phyloP scores from a whole-genome alignment of 2,329 filamentous ascomycete genomes.

The Dissoconium aciculare region DNA sequence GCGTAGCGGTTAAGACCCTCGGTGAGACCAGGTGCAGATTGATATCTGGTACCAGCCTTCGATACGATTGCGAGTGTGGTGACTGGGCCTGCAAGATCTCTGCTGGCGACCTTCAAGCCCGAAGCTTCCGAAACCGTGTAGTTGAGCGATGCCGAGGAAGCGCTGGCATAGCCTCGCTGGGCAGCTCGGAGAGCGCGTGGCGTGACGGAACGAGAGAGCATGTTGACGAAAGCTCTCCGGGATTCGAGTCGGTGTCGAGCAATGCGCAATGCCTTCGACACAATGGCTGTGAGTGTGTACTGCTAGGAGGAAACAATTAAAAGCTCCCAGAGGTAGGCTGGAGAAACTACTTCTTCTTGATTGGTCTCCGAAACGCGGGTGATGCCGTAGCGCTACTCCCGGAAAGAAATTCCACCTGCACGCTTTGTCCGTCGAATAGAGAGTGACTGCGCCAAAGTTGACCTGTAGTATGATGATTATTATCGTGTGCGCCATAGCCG shows the following conservation, averaged over 20 bases:
- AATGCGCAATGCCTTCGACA: no score
- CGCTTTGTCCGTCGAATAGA: no score
- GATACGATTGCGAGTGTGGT: slow-evolving; percentile 83
- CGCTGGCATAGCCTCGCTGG: slow-evolving; percentile 50
- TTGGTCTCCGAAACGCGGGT: no score
- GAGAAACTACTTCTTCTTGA: neutral
- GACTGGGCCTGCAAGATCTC: slow-evolving; percentile 76
- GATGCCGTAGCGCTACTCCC: no score
- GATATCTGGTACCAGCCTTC: slow-evolving; percentile 87
- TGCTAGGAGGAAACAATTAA: slow-evolving; percentile 1
- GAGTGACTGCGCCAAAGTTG: no score
- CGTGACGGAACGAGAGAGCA: slow-evolving; percentile 54
- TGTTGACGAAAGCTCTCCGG: slow-evolving; percentile 24
- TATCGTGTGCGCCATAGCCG: no score
- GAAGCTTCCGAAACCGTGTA: slow-evolving; percentile 77
- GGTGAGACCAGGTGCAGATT: slow-evolving; percentile 76
- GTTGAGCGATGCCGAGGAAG: slow-evolving; percentile 61
- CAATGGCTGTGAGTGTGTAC: neutral
- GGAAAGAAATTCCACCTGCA: slow-evolving; percentile 1
- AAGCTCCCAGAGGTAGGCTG: neutral
- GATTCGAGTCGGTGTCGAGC: neutral
- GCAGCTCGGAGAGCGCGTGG: slow-evolving; percentile 46
- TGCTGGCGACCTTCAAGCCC: slow-evolving; percentile 83
- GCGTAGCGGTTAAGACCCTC: slow-evolving; percentile 88
- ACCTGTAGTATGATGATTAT: no score